phyloP scores from a whole-genome alignment of 257 asterid genomes.

The Coffea canephora region DNA sequence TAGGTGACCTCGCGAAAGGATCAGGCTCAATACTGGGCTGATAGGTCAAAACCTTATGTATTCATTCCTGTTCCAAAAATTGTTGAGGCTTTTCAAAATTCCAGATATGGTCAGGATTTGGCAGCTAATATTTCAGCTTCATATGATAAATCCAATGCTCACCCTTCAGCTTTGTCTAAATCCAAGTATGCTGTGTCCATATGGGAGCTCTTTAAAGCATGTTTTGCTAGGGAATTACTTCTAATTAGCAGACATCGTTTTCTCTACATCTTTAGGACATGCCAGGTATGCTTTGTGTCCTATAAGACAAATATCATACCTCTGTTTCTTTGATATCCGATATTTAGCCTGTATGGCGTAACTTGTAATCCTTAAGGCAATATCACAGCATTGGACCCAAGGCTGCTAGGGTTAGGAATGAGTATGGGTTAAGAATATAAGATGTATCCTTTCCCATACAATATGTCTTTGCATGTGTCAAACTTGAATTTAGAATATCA shows the following conservation, averaged over 20 bases:
- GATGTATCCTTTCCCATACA: not conserved
- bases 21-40: slow-evolving; percentile 88
- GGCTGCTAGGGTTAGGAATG: not conserved
- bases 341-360: not conserved
- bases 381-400: not conserved
- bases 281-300: slow-evolving; percentile 54
- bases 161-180: slow-evolving; percentile 61
- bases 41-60: slow-evolving; percentile 61
- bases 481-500: not conserved
- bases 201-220: slow-evolving; percentile 74
- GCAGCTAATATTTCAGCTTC: slow-evolving; percentile 44
- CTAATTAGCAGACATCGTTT: slow-evolving; percentile 66
- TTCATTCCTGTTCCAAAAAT: slow-evolving; percentile 63
- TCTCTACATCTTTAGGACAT: slow-evolving; percentile 72
- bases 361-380: not conserved
- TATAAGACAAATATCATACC: not conserved
- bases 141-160: slow-evolving; percentile 59
- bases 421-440: not conserved
- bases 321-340: not conserved
- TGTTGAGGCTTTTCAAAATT: slow-evolving; percentile 65
- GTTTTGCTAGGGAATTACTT: slow-evolving; percentile 75
- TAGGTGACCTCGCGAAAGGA: slow-evolving; percentile 87
- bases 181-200: slow-evolving; percentile 60
- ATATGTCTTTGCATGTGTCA: not conserved
- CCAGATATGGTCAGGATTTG: slow-evolving; percentile 55